phyloP scores from a whole-genome alignment of 495 filamentous ascomycete species.

The Xylaria nigripes region DNA sequence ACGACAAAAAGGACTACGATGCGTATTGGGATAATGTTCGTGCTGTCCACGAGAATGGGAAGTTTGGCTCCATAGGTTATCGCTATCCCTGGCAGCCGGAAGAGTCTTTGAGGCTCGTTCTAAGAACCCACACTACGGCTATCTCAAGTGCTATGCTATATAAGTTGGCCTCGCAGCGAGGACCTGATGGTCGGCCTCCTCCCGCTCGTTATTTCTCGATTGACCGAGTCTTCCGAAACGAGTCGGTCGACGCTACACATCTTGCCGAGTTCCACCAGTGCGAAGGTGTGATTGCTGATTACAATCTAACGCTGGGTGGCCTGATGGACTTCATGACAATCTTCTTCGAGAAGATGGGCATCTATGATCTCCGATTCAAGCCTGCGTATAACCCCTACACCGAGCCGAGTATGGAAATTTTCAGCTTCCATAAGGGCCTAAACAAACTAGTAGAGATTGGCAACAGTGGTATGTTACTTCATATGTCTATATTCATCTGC shows the following conservation, averaged over 20 bases:
- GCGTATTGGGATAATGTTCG: slow-evolving; percentile 79
- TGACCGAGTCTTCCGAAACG: slow-evolving; percentile 87
- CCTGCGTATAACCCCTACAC: slow-evolving; percentile 79
- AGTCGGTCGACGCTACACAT: slow-evolving; percentile 93
- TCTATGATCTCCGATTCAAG: slow-evolving; percentile 83
- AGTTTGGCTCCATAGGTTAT: slow-evolving; percentile 91
- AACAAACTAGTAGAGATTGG: slow-evolving; percentile 94
- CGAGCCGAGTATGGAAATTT: slow-evolving; percentile 97
- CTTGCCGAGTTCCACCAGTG: slow-evolving; percentile 97
- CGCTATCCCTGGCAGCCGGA: slow-evolving; percentile 85
- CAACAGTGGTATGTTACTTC: slow-evolving; percentile 77
- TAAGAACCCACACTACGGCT: slow-evolving; percentile 94
- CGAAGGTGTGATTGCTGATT: slow-evolving; percentile 97
- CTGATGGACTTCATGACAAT: slow-evolving; percentile 94
- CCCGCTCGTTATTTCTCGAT: slow-evolving; percentile 95
- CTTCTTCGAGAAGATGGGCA: slow-evolving; percentile 94
- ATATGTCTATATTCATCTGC: too few species aligned
- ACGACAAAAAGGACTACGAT: slow-evolving; percentile 71
- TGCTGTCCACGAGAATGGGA: slow-evolving; percentile 74
- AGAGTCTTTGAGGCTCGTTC: slow-evolving; percentile 81
- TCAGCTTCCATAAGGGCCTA: slow-evolving; percentile 83
- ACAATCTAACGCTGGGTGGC: slow-evolving; percentile 79
- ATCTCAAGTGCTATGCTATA: slow-evolving; percentile 81
- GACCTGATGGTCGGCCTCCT: slow-evolving; percentile 39
- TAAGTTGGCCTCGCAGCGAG: slow-evolving; percentile 65